Base-by-base conservation (phyloP, 2,329 filamentous ascomycete genomes). In the Aureobasidium sp. region DNA sequence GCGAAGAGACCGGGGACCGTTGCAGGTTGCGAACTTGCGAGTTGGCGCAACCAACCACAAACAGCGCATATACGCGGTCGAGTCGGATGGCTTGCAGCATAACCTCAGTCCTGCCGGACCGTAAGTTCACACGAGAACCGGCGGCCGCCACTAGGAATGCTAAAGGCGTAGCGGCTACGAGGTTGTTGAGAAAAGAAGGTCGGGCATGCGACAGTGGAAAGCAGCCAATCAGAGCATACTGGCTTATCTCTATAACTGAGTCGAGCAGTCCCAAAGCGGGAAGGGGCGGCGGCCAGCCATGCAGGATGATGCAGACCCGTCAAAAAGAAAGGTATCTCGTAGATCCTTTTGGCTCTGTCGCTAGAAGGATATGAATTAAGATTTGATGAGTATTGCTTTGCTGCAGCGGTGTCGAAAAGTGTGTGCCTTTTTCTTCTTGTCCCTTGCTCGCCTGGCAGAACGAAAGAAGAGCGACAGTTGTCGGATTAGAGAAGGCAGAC, bases 161-260 rank as follows among this genome's bases (percentile, higher is more conserved):
- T 50, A 50, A 34, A 50, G 39, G 6, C 36, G 34, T 59, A 39
- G 54, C 32, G 41, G 54, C 44, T 44, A 48, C 5, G 34, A 47
- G 54, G 42, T 61, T 37, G 48, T 41, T 54, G 49, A 36, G 45
- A 41, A 39, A 8, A 47, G 32, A 37, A 11, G 48, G 42, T 37
- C 34, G 49, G 45, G 48, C 59, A 54, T 55, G 49, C 60, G 50
- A 48, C 60, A 54, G 54, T 39, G 5, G 27, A 34, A 8, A 39
- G 44, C 34, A 34, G 29, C 63, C 51, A 64, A 64, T 63, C 45
- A 61, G 44, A 59, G 45, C 48, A 32, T 25, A 47, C 36, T 34
- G 21, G 49, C 63, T 64, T 64, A 64, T 64, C 63, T 62, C 21
- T 59, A 34, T 1, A 25, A 30, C 36, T 32, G 54, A 58, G 42